These are phyloP conservation scores for Grigorovia humatica DNA, from an alignment of 805 yeast species.

Conservation along the genomic window DNA sequence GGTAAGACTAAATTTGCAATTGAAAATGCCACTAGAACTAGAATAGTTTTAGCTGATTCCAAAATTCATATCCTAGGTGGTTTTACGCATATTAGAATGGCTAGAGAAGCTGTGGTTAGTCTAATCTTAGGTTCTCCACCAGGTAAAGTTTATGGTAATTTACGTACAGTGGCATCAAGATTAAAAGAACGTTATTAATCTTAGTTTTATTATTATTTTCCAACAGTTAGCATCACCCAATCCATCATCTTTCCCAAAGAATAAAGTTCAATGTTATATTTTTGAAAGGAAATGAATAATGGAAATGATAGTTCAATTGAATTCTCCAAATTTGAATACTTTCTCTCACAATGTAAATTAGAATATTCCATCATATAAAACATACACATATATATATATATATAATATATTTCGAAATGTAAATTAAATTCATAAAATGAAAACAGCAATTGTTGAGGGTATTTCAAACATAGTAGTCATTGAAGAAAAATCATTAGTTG, in stretches of 20 bases:
- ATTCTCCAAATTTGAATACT: too few relatives aligned
- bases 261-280: too few relatives aligned
- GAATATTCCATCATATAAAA: neutral
- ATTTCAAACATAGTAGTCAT: too few relatives aligned
- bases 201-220: neutral
- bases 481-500: neutral
- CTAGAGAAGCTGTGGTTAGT: constrained; percentile 93
- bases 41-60: constrained; percentile 94
- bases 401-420: neutral
- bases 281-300: too few relatives aligned
- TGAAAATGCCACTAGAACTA: constrained; percentile 95
- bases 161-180: constrained; percentile 93
- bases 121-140: constrained; percentile 97
- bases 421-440: neutral
- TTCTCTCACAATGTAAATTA: neutral
- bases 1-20: constrained; percentile 98
- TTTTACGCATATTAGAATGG: constrained; percentile 92
- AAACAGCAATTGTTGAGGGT: neutral
- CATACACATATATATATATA: neutral
- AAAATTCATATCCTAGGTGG: constrained; percentile 97
- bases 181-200: constrained; percentile 83
- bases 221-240: too few relatives aligned
- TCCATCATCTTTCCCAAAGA: too few relatives aligned
- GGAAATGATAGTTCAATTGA: too few relatives aligned
- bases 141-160: constrained; percentile 94